Base-by-base conservation (phyloP, 441 rosid species). In the Pelargonium fulgidum region DNA sequence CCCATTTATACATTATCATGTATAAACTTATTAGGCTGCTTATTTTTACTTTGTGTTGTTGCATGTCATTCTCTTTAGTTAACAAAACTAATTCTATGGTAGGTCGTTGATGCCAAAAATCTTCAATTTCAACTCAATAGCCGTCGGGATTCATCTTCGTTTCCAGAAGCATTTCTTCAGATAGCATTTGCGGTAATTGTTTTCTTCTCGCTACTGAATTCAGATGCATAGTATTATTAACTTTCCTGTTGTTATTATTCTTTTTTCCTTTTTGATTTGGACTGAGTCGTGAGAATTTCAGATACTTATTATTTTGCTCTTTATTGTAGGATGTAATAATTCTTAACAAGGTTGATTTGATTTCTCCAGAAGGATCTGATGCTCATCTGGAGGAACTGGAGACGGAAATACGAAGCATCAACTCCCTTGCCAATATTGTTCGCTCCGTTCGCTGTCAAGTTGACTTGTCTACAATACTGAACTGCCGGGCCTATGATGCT, bases 21-120 rank as follows among this genome's bases (percentile, higher is more conserved):
- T 14, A 54, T 54, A 54, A n/a, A 16, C 61, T 8, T 54, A 3
- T 16, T 54, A 54, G 61, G 44, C 61, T 56, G 61, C 45, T 8
- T 56, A 20, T 9, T 54, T 41, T 20, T 12, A 45, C 47, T 42
- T 64, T 44, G 62, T 1, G 62, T 66, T 77, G 29, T 19, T 67
- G 8, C 71, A 64, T 62, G 22, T 44, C 29, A 45, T 67, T 19
- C 52, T 58, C 14, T 63, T 64, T 52, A 65, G 65, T 41, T 48
- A 36, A 69, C 70, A 56, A 22, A 64, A 16, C 70, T 54, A 42
- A 68, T 82, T 65, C 65, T 79, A 70, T 22, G 68, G 61, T 67
- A 93, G 97, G 98, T 93, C 48, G 99, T 87, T 72, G 99, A 93
- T 86, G 99, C 99, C 73, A 91, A 87, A 78, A 93, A 93, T 78